phyloP scores from a whole-genome alignment of 768 basidiomycete species.

The Phylloporus scabripes region DNA sequence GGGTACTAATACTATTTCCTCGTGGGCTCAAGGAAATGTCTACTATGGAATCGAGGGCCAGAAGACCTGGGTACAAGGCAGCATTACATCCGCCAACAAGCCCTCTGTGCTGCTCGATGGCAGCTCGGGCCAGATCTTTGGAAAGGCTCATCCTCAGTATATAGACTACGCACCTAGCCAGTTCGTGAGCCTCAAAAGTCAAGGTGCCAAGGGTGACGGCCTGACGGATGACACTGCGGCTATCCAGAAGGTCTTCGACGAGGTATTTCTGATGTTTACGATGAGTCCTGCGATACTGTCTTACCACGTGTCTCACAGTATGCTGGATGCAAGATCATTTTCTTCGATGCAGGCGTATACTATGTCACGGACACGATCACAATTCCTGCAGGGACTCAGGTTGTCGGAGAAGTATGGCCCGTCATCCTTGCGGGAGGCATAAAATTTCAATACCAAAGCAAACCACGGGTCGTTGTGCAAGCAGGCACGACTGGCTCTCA shows the following conservation, averaged over 20 bases:
- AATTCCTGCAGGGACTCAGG: slow-evolving; percentile 42
- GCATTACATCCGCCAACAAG: slow-evolving; percentile 44
- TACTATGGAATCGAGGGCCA: slow-evolving; percentile 48
- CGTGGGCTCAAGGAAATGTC: slow-evolving; percentile 74
- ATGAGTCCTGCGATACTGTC: background rate
- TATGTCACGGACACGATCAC: slow-evolving; percentile 41
- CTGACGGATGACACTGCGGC: slow-evolving; percentile 68
- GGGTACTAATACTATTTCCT: slow-evolving; percentile 33
- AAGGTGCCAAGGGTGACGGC: slow-evolving; percentile 73
- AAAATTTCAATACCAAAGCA: slow-evolving; percentile 35
- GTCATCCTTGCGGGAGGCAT: slow-evolving; percentile 41
- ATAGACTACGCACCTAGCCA: slow-evolving; percentile 50
- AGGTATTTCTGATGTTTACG: slow-evolving; percentile 32
- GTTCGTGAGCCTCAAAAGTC: slow-evolving; percentile 62
- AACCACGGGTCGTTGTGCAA: slow-evolving; percentile 38
- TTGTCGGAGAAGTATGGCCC: slow-evolving; percentile 50
- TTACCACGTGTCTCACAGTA: slow-evolving; percentile 36
- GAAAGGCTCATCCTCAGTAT: slow-evolving; percentile 63
- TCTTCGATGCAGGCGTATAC: slow-evolving; percentile 65
- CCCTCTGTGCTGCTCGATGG: slow-evolving; percentile 50
- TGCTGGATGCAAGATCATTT: slow-evolving; percentile 70
- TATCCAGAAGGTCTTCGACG: slow-evolving; percentile 50
- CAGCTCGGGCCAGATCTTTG: slow-evolving; percentile 50
- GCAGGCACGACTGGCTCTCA: slow-evolving; percentile 41
- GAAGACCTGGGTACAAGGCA: slow-evolving; percentile 45